phyloP scores from a whole-genome alignment of 2,329 filamentous ascomycete species.

The Chaetomiaceae sp. region DNA sequence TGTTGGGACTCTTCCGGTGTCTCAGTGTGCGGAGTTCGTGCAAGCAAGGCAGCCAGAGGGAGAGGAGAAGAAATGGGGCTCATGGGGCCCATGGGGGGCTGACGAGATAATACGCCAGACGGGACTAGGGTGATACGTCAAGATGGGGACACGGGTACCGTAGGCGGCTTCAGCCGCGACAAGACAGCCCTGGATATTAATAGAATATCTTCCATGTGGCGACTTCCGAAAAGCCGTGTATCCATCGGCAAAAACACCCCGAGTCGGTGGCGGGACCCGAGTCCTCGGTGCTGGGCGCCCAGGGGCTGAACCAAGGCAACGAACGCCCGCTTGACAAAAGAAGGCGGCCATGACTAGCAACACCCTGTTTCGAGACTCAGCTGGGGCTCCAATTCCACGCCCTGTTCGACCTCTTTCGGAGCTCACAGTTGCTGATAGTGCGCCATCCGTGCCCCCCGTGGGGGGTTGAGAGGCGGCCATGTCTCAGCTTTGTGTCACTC shows the following conservation, averaged over 20 bases:
- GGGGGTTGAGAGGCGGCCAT: constrained; percentile 11
- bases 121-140: no score
- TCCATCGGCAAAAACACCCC: constrained; percentile 4
- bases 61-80: no score
- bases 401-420: constrained; percentile 7
- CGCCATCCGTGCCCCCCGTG: constrained; percentile 4
- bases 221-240: background rate
- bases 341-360: background rate
- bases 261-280: constrained; percentile 8
- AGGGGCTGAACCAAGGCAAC: constrained; percentile 8
- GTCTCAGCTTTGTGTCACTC: constrained; percentile 28
- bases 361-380: constrained; percentile 11
- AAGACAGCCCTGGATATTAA: constrained; percentile 10
- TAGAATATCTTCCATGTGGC: constrained; percentile 7
- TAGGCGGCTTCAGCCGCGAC: constrained; percentile 8
- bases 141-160: background rate
- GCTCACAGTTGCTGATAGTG: constrained; percentile 3
- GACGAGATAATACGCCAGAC: no score
- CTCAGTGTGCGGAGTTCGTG: background rate
- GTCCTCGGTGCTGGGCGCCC: constrained; percentile 10
- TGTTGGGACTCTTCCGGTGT: background rate
- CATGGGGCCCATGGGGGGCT: background rate
- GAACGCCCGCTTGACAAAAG: background rate
- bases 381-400: constrained; percentile 11
- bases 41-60: no score